Percentiles rank a stretch among this genome's conserved stretches.
These are phyloP conservation scores for Colletotrichum nymphaeae DNA, from an alignment of 2,329 filamentous ascomycete genomes.

Conservation along the genomic window DNA sequence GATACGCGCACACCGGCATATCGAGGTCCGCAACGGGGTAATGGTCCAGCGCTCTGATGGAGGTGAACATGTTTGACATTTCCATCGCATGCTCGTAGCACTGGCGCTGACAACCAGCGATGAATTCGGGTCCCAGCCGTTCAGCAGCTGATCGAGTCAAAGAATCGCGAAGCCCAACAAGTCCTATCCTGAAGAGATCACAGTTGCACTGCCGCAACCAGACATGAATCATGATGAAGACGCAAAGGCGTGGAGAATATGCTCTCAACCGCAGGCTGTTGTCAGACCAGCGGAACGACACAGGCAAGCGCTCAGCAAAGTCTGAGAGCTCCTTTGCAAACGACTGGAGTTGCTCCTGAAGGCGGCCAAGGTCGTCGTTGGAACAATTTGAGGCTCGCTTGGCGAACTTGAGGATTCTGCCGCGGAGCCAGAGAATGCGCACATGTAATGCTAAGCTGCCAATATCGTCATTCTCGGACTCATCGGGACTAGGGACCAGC, in stretches of 20 bases:
- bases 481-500: slow-evolving; percentile 57
- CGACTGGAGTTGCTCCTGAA: slow-evolving; percentile 56
- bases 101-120: slow-evolving; percentile 60
- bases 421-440: slow-evolving; percentile 65
- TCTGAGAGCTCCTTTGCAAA: slow-evolving; percentile 62
- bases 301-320: slow-evolving; percentile 64
- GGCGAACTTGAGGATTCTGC: slow-evolving; percentile 65
- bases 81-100: slow-evolving; percentile 66
- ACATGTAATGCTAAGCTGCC: slow-evolving; percentile 68
- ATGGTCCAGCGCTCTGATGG: slow-evolving; percentile 62
- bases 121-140: slow-evolving; percentile 60
- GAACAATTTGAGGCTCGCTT: slow-evolving; percentile 54
- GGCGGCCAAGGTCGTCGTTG: slow-evolving; percentile 46
- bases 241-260: slow-evolving; percentile 67
- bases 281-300: slow-evolving; percentile 69
- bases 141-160: slow-evolving; percentile 56
- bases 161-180: slow-evolving; percentile 63
- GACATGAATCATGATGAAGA: slow-evolving; percentile 70
- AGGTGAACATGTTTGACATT: slow-evolving; percentile 66
- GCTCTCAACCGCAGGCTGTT: slow-evolving; percentile 65
- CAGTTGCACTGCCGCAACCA: slow-evolving; percentile 70
- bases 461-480: slow-evolving; percentile 62
- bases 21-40: slow-evolving; percentile 66
- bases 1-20: slow-evolving; percentile 65
- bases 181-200: slow-evolving; percentile 65